These are phyloP conservation scores for Termitomyces sp. DNA, from an alignment of 768 basidiomycete genomes.

Conservation along the genomic window DNA sequence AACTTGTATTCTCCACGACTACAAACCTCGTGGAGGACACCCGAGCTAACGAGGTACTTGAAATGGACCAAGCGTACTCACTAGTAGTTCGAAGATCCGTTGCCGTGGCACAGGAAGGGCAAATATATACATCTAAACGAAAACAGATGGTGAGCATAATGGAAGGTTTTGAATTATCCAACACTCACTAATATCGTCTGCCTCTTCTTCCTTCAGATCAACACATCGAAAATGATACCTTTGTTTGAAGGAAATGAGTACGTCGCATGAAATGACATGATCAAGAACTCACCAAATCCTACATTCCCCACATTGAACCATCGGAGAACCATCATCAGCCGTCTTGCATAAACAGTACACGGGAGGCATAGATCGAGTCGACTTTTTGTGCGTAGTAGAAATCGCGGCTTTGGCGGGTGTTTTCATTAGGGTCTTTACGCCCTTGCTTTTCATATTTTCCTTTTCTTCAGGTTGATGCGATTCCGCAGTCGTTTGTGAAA, in stretches of 20 bases:
- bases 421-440: slow-evolving; percentile 10
- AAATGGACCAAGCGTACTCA: slow-evolving; percentile 54
- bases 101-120: slow-evolving; percentile 46
- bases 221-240: slow-evolving; percentile 89
- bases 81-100: slow-evolving; percentile 67
- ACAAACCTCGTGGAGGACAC: slow-evolving; percentile 26
- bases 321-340: slow-evolving; percentile 74
- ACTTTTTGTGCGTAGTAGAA: slow-evolving; percentile 2
- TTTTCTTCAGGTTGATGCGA: slow-evolving; percentile 21
- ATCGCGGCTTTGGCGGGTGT: slow-evolving; percentile 4
- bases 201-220: slow-evolving; percentile 53
- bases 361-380: slow-evolving; percentile 11
- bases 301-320: slow-evolving; percentile 73
- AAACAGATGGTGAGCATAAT: neutral
- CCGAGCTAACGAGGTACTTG: slow-evolving; percentile 25
- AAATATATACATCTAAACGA: slow-evolving; percentile 51
- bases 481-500: slow-evolving; percentile 7
- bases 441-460: slow-evolving; percentile 21
- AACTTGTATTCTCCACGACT: slow-evolving; percentile 29
- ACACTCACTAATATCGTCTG: slow-evolving; percentile 74
- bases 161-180: neutral
- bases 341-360: slow-evolving; percentile 60
- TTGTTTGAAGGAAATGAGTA: slow-evolving; percentile 5
- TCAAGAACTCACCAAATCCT: slow-evolving; percentile 51
- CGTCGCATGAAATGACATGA: neutral